Evolutionary conservation across 169 alveolate species (phyloP), one percentile per base, ranked within the genome.

Genomic region (Plasmodium knowlesi): DNA sequence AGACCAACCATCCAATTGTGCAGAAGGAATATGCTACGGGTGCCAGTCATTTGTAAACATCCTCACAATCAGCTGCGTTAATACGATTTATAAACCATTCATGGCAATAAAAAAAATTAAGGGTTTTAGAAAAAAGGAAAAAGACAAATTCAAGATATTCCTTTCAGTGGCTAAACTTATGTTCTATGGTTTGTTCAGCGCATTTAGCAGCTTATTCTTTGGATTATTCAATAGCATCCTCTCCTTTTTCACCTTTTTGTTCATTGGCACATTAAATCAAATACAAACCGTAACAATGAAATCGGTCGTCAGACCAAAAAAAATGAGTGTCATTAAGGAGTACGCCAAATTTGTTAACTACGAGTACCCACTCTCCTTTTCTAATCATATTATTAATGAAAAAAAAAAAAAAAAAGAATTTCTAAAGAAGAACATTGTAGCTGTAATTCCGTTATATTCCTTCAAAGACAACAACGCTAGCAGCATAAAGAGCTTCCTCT

Each of bases 291-390:
- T 95, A 72, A 91, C 96, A 9, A 95, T 95, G 96, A 81, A 95
- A 74, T 95, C 97, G 1, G 96, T 96, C 30, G 93, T 96, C 22
- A 80, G 97, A 10, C 97, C 97, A 43, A 73, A 91, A 67, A 92
- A 96, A 61, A 93, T 95, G 74, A 82, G 86, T 34, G 76, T 95
- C 39, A 73, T 84, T 50, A 82, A 94, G 81, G 95, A 96, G 91
- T 84, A 86, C 57, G 82, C 96, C 9, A 96, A 96, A n/a, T 94
- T 96, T 83, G 92, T 86, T 16, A 72, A 96, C 43, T 96, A 96
- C 95, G 96, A 95, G 86, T 96, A 95, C 93, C 95, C 96, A 39
- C 93, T 95, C 14, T 96, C 97, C 12, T 96, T 96, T 95, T 96
- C 97, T 19, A 82, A 92, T 93, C 88, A 89, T 57, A 94, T 95